Percentiles rank a stretch among this genome's conserved stretches.
phyloP scores from a whole-genome alignment of 1,139 yeast genomes.

The Geotrichum europaeum region DNA sequence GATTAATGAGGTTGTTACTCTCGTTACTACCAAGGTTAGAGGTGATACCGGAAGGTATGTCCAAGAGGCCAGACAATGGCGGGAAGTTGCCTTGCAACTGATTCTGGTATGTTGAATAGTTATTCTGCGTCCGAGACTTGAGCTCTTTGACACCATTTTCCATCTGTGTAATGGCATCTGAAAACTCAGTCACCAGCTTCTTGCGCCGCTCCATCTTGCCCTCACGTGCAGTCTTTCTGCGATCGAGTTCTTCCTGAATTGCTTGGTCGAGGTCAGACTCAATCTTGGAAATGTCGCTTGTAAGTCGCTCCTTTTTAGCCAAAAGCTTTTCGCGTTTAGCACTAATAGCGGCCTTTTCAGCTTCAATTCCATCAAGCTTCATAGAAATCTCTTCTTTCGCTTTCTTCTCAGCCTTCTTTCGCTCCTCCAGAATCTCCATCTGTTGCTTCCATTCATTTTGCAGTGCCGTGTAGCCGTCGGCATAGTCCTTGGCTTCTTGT shows the following conservation, averaged over 20 bases:
- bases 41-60: not conserved
- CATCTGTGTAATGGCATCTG: slow-evolving; percentile 33
- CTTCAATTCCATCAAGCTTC: slow-evolving; percentile 22
- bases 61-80: not conserved
- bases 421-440: slow-evolving; percentile 16
- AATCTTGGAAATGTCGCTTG: slow-evolving; percentile 21
- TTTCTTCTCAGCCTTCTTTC: slow-evolving; percentile 19
- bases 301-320: slow-evolving; percentile 23
- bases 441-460: slow-evolving; percentile 22
- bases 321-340: slow-evolving; percentile 27
- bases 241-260: slow-evolving; percentile 15
- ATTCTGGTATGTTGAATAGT: slow-evolving; percentile 1
- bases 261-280: slow-evolving; percentile 21
- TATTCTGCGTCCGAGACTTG: slow-evolving; percentile 18
- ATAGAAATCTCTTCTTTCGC: slow-evolving; percentile 16
- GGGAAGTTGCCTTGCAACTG: not conserved
- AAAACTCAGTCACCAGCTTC: slow-evolving; percentile 32
- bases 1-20: not conserved
- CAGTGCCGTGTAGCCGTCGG: slow-evolving; percentile 20
- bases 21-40: not conserved
- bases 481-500: slow-evolving; percentile 19
- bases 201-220: slow-evolving; percentile 21
- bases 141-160: slow-evolving; percentile 31
- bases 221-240: slow-evolving; percentile 21
- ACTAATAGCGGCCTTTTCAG: slow-evolving; percentile 21